phyloP scores from a whole-genome alignment of 176 grass and related monocot species.

The Pontederia paniculata region DNA sequence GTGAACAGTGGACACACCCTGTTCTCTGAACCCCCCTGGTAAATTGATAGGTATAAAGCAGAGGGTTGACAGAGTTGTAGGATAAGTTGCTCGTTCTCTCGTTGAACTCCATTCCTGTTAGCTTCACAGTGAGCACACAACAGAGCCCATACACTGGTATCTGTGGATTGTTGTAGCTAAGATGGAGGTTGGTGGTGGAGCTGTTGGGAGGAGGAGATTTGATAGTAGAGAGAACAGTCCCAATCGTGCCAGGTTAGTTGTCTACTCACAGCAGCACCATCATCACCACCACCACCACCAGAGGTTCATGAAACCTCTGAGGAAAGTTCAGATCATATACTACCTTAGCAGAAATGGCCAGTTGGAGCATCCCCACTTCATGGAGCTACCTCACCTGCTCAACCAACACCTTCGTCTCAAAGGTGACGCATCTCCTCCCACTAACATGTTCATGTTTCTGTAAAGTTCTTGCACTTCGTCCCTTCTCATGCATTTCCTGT shows the following conservation, averaged over 20 bases:
- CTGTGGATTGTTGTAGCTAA: too few relatives aligned
- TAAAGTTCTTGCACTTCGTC: not conserved
- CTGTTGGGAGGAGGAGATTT: constrained; percentile 28
- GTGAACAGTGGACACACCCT: too few relatives aligned
- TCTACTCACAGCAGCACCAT: constrained; percentile 20
- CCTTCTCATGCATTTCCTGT: not conserved
- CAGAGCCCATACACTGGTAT: too few relatives aligned
- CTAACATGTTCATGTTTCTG: not conserved
- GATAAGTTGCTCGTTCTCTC: too few relatives aligned
- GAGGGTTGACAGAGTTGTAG: too few relatives aligned
- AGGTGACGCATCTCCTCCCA: constrained; percentile 30
- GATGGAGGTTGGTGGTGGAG: constrained; percentile 31
- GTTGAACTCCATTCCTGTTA: too few relatives aligned
- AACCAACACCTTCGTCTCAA: constrained; percentile 85
- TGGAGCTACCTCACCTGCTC: constrained; percentile 70
- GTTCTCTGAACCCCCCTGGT: too few relatives aligned
- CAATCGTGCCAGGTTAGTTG: constrained; percentile 29
- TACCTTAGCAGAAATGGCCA: constrained; percentile 93
- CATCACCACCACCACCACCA: constrained; percentile 14
- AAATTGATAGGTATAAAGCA: too few relatives aligned
- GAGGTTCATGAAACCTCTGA: constrained; percentile 31
- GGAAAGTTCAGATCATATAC: constrained; percentile 85
- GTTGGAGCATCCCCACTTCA: constrained; percentile 94
- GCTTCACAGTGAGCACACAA: too few relatives aligned
- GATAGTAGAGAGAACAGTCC: constrained; percentile 56